Evolutionary conservation across 1,139 yeast species (phyloP).

Genomic region (Suzukiozyma palmioleophila): DNA sequence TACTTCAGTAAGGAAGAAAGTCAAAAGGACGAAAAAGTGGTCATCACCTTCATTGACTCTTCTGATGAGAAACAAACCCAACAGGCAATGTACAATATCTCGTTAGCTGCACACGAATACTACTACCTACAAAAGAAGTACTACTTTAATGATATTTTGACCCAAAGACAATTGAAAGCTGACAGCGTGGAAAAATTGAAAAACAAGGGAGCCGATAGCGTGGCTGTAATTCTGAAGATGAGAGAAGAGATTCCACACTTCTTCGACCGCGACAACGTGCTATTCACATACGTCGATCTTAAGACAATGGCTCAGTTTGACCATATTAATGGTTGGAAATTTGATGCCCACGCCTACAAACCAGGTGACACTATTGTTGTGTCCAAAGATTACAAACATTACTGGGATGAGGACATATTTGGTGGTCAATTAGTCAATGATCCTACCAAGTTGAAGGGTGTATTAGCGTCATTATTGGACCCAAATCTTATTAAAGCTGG

Average conservation of each 20-base stretch:
- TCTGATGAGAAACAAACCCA: constrained; percentile 32
- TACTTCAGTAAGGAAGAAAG: constrained; percentile 25
- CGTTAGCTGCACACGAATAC: constrained; percentile 53
- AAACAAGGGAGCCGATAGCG: constrained; percentile 36
- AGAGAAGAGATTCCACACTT: constrained; percentile 46
- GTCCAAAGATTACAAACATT: constrained; percentile 26
- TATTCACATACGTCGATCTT: constrained; percentile 53
- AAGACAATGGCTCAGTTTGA: constrained; percentile 29
- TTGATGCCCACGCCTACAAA: constrained; percentile 26
- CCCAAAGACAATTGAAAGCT: constrained; percentile 39
- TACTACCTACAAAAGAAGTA: constrained; percentile 40
- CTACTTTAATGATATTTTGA: constrained; percentile 35
- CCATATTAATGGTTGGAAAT: constrained; percentile 37
- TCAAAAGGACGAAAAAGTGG: constrained; percentile 37
- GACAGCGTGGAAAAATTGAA: constrained; percentile 40
- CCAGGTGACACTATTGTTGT: constrained; percentile 43
- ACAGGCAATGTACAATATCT: constrained; percentile 37
- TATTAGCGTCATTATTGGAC: constrained; percentile 32
- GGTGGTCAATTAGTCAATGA: constrained; percentile 28
- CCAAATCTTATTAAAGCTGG: constrained; percentile 15
- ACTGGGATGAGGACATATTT: constrained; percentile 28
- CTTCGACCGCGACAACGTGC: constrained; percentile 38
- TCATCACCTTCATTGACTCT: constrained; percentile 51
- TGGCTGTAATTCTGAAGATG: constrained; percentile 42
- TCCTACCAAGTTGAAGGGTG: constrained; percentile 23